Conservation (phyloP, 2,329 filamentous ascomycete genomes). For the Basipetospora chlamydospora region DNA sequence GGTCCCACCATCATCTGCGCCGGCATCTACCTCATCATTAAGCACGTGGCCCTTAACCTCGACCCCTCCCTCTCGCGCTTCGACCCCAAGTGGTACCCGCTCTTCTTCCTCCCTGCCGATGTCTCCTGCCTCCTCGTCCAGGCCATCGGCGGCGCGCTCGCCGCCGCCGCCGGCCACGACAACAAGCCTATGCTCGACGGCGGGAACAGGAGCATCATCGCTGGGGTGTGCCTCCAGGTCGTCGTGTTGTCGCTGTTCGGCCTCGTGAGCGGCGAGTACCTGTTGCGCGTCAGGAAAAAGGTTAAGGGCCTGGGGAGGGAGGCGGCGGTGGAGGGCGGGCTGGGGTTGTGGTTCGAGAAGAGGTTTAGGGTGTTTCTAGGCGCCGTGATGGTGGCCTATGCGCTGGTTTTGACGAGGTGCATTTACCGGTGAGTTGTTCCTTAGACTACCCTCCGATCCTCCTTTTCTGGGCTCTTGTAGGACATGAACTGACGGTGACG, state of each 20-base stretch:
- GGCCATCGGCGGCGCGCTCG: constrained; percentile 41
- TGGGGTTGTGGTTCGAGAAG: constrained; percentile 25
- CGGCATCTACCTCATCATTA: constrained; percentile 49
- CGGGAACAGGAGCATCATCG: constrained; percentile 38
- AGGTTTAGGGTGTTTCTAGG: constrained; percentile 28
- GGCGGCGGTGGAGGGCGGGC: constrained; percentile 14
- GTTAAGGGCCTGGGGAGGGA: constrained; percentile 18
- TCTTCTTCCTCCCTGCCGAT: constrained; percentile 45
- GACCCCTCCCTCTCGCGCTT: constrained; percentile 35
- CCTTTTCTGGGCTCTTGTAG: background rate
- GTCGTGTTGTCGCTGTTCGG: constrained; percentile 34
- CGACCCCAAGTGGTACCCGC: constrained; percentile 35
- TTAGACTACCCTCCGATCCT: too few relatives aligned
- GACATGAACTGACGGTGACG: background rate
- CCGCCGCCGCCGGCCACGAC: constrained; percentile 28
- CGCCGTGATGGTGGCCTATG: constrained; percentile 30
- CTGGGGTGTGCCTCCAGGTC: constrained; percentile 38
- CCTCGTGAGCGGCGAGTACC: constrained; percentile 28
- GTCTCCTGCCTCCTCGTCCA: constrained; percentile 43
- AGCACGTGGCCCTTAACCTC: constrained; percentile 38
- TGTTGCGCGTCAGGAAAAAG: constrained; percentile 24
- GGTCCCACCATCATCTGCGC: constrained; percentile 47
- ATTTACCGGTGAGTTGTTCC: constrained; percentile 32
- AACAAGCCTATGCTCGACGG: constrained; percentile 24
- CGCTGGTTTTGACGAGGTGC: constrained; percentile 32